Base-by-base conservation (phyloP, 805 yeast species). In the Candida wancherniae region DNA sequence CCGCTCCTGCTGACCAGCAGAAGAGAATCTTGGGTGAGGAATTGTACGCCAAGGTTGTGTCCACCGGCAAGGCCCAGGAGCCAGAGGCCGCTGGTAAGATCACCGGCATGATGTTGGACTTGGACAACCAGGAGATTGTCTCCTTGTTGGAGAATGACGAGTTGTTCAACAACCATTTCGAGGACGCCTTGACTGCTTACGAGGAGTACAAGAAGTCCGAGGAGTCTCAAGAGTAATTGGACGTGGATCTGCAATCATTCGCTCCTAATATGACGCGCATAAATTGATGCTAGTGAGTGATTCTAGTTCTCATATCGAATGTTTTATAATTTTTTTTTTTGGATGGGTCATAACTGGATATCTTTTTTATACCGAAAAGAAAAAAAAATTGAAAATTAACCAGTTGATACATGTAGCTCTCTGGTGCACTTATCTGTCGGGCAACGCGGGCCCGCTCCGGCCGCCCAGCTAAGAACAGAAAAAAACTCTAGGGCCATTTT, bases 1-100 rank as follows among this genome's bases (percentile, higher is more conserved):
- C 67, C 49, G 72, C 73, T 55, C 92, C 85, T 60, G 84, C 77
- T 56, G 92, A 82, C 58, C 90, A 84, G 68, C 95, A 87, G 73
- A 90, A 90, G 85, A 90, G 94, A 77, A 76, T 87, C 58, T 77
- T 92, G 59, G 98, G 98, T 69, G 97, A 92, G 75, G 94, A 87
- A 59, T 75, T 92, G 58, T 92, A 90, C 76, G 87, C 94, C 57
- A 84, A 80, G 76, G 83, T 92, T 55, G 79, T 81, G 46, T 78
- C 87, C 47, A 78, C 84, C 43, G 87, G 85, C 55, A 83, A 83
- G 69, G 85, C 88, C 53, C 78, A 79, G 51, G 94, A 87, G 57
- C 83, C 82, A 37, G 95, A 87, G 67, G 86, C 95, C 55, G 97
- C 97, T 48, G 95, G 96, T 70, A 90, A 88, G 73, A 85, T 92